Conservation (phyloP, 345 rosid species). For the Acer campestre region DNA sequence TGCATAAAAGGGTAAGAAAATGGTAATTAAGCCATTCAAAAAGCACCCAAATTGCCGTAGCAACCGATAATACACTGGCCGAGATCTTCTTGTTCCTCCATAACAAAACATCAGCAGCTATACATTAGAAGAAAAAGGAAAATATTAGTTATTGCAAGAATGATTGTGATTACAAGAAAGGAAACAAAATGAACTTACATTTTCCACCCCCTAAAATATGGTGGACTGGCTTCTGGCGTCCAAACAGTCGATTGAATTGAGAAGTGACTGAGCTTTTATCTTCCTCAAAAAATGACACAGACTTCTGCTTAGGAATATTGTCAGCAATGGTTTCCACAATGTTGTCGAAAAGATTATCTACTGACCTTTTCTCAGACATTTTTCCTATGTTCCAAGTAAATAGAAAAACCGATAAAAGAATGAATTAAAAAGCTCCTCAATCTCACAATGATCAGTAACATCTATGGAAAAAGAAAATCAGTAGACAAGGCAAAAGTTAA, state of each 20-base stretch:
- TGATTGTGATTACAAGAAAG: background rate
- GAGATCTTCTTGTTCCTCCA: constrained; percentile 99
- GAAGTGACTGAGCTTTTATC: constrained; percentile 50
- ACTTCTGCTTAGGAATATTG: constrained; percentile 57
- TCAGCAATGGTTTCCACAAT: constrained; percentile 69
- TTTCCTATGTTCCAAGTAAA: constrained; percentile 33
- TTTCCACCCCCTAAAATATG: constrained; percentile 89
- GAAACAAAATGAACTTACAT: constrained; percentile 41
- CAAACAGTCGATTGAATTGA: constrained; percentile 70
- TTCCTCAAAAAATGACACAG: constrained; percentile 64
- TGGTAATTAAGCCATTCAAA: constrained; percentile 94
- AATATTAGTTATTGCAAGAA: background rate
- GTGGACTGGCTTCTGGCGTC: constrained; percentile 79
- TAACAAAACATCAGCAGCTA: constrained; percentile 97
- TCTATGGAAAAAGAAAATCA: background rate
- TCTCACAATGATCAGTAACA: background rate
- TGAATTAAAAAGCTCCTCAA: background rate
- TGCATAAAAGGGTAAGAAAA: constrained; percentile 66
- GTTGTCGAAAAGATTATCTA: constrained; percentile 56
- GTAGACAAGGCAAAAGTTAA: background rate
- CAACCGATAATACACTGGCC: constrained; percentile 61
- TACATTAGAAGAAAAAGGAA: constrained; percentile 18
- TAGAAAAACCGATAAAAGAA: constrained; percentile 9
- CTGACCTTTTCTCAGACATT: constrained; percentile 77
- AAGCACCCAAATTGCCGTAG: constrained; percentile 84